These are phyloP conservation scores for Canariomyces notabilis DNA, from an alignment of 2,329 filamentous ascomycete genomes.

Conservation along the genomic window DNA sequence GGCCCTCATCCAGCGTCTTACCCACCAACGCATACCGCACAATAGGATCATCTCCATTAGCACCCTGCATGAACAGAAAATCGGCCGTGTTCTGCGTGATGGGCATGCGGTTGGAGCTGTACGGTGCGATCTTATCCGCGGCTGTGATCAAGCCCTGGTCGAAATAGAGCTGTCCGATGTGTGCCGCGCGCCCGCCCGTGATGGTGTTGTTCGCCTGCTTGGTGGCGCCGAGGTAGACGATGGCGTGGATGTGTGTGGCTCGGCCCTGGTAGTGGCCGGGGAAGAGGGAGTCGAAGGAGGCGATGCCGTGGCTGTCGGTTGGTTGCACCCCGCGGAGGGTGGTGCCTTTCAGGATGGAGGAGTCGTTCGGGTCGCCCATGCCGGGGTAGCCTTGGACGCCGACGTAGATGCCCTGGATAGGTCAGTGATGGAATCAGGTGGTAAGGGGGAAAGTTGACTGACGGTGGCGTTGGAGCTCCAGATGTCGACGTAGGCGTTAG, in stretches of 20 bases:
- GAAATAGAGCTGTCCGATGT: slow-evolving; percentile 30
- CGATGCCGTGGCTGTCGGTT: slow-evolving; percentile 36
- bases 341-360: slow-evolving; percentile 37
- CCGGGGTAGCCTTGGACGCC: slow-evolving; percentile 31
- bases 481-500: slow-evolving; percentile 46
- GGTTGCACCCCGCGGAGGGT: slow-evolving; percentile 38
- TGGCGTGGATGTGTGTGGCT: slow-evolving; percentile 42
- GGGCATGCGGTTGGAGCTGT: slow-evolving; percentile 26
- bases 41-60: slow-evolving; percentile 30
- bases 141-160: slow-evolving; percentile 26
- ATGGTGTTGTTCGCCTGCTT: slow-evolving; percentile 31
- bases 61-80: slow-evolving; percentile 26
- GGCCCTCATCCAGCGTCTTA: slow-evolving; percentile 23
- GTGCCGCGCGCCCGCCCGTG: slow-evolving; percentile 24
- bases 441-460: neutral
- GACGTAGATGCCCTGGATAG: slow-evolving; percentile 29
- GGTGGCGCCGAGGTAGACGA: slow-evolving; percentile 39
- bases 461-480: slow-evolving; percentile 45
- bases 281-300: slow-evolving; percentile 37
- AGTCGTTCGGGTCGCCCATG: slow-evolving; percentile 36
- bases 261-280: slow-evolving; percentile 44
- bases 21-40: slow-evolving; percentile 27
- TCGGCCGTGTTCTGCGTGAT: slow-evolving; percentile 25
- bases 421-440: neutral
- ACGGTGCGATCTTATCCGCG: slow-evolving; percentile 24